phyloP scores from a whole-genome alignment of 1,139 yeast genomes.

The Saccharomyces hybrid region DNA sequence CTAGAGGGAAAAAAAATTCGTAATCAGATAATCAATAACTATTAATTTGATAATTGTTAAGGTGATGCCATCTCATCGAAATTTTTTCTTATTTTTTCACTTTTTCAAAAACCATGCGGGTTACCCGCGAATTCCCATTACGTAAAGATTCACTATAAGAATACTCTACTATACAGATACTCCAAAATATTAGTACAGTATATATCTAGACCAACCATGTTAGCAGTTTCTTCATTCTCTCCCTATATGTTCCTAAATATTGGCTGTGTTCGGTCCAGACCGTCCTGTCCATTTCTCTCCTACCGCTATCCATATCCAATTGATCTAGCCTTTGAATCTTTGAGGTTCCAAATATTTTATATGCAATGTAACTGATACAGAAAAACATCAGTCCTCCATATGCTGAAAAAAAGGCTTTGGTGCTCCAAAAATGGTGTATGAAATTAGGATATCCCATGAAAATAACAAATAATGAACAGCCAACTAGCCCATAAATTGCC shows the following conservation, averaged over 20 bases:
- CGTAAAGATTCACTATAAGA: not conserved
- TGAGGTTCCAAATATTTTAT: slow-evolving; percentile 51
- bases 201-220: slow-evolving; percentile 17
- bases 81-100: not conserved
- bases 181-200: not conserved
- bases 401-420: slow-evolving; percentile 56
- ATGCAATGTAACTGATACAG: slow-evolving; percentile 45
- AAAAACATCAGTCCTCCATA: slow-evolving; percentile 61
- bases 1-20: not conserved
- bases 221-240: slow-evolving; percentile 22
- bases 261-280: slow-evolving; percentile 35
- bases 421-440: slow-evolving; percentile 52
- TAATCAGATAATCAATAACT: not conserved
- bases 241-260: slow-evolving; percentile 30
- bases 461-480: slow-evolving; percentile 44
- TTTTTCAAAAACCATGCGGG: not conserved
- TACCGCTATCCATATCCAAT: slow-evolving; percentile 69
- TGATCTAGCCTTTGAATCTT: slow-evolving; percentile 49
- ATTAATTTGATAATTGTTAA: not conserved
- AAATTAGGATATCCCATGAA: slow-evolving; percentile 70
- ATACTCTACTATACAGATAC: not conserved
- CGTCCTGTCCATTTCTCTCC: slow-evolving; percentile 63
- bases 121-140: not conserved
- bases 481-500: slow-evolving; percentile 59
- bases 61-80: not conserved